Conservation (phyloP, 352 stramenopile genomes). For the Phytophthora macrochlamydospora region DNA sequence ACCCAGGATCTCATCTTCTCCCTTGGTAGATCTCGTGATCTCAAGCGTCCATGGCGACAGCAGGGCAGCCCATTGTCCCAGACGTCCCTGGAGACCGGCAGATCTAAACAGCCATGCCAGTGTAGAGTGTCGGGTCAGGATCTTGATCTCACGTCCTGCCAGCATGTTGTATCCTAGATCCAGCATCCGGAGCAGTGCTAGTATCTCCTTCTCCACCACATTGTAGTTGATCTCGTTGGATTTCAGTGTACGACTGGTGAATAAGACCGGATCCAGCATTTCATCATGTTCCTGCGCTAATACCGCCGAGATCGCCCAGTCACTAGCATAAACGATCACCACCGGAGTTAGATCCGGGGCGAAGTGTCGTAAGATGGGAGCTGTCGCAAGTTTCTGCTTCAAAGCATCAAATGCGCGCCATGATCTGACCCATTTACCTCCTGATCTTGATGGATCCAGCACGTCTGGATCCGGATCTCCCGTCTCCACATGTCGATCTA, state of each 20-base stretch:
- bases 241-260: conserved; percentile 14
- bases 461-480: neutral
- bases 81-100: neutral
- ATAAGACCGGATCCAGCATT: conserved; percentile 1
- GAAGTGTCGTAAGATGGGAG: conserved; percentile 14
- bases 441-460: too few relatives aligned
- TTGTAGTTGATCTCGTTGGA: conserved; percentile 19
- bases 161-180: conserved; percentile 13
- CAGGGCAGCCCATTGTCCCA: conserved; percentile 3
- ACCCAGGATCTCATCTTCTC: too few relatives aligned
- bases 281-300: conserved; percentile 18
- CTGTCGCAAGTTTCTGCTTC: conserved; percentile 8
- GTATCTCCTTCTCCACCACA: conserved; percentile 15
- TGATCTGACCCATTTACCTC: too few relatives aligned
- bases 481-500: neutral
- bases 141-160: neutral
- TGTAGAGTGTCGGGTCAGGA: conserved; percentile 8
- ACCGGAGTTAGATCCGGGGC: too few relatives aligned
- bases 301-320: conserved; percentile 13
- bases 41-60: conserved; percentile 1
- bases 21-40: neutral
- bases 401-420: conserved; percentile 13
- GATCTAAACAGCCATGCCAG: conserved; percentile 17
- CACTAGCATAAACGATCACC: conserved; percentile 19
- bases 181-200: conserved; percentile 8